Evolutionary conservation across 2,329 filamentous ascomycete species (phyloP), one percentile per base, ranked within the genome.

Genomic region (Allantophomopsis lycopodina): DNA sequence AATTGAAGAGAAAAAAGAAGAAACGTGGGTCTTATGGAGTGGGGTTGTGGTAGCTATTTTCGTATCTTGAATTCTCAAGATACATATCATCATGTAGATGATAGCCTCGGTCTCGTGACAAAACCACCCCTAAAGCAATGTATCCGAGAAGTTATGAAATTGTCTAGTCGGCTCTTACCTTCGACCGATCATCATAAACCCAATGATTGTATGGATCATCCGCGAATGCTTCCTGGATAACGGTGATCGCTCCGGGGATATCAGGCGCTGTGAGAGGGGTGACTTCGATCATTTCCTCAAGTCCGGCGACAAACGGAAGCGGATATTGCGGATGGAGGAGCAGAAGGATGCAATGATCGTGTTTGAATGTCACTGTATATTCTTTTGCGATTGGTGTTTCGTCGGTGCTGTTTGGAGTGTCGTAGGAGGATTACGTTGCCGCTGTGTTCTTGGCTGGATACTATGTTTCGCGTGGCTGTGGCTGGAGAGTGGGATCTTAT

Each of bases 191-290:
- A 23, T 65, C 60, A 43, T 74, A 82, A 7, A 77, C 66, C 77
- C 77, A 83, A 15, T 62, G 60, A 48, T 76, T 76, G 50, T 81
- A 83, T 0, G 79, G 79, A 49, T 83, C 79, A 10, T 75, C 65
- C 5, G 66, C 69, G 52, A 83, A 83, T 0, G 76, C 76, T 48
- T 70, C 63, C 50, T 83, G 79, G 36, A 83, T 75, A 35, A 74
- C 78, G 32, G 70, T 66, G 38, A 82, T 71, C 16, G 74, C 75
- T 7, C 69, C 73, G 18, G 76, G 67, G 39, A 82, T 80, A 47
- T 83, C 78, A 37, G 55, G 51, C 47, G 73, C 63, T 2, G 64
- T 65, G 49, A 83, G 66, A 7, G 61, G 65, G 4, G 64, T 59
- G 42, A 83, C 68, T 44, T 69, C 55, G 52, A 81, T 68, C 5